phyloP scores from a whole-genome alignment of 495 filamentous ascomycete species.

The Elaphomyces granulatus region DNA sequence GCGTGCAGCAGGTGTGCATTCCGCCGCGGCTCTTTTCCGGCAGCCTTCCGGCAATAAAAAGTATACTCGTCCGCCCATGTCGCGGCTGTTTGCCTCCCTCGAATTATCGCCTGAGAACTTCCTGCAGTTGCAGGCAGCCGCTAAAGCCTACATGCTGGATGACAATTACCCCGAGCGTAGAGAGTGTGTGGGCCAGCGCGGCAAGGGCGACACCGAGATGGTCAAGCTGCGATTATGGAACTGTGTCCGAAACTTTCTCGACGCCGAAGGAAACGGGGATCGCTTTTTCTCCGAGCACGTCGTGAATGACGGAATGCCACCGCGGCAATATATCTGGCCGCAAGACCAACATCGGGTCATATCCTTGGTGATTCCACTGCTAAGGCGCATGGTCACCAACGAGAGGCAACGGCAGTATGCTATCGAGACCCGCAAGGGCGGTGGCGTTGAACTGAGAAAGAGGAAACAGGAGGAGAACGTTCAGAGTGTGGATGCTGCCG shows the following conservation, averaged over 20 bases:
- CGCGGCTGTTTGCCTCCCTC: slow-evolving; percentile 43
- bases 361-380: slow-evolving; percentile 39
- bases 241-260: slow-evolving; percentile 44
- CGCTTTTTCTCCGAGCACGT: slow-evolving; percentile 40
- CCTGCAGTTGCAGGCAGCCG: slow-evolving; percentile 42
- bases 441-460: slow-evolving; percentile 26
- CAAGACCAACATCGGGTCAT: slow-evolving; percentile 42
- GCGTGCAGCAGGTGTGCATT: slow-evolving; percentile 39
- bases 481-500: slow-evolving; percentile 16
- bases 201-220: slow-evolving; percentile 45
- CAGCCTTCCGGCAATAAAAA: slow-evolving; percentile 40
- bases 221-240: slow-evolving; percentile 46
- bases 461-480: slow-evolving; percentile 30
- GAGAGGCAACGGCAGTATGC: slow-evolving; percentile 49
- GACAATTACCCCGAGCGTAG: slow-evolving; percentile 39
- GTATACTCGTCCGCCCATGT: slow-evolving; percentile 47
- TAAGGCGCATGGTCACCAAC: slow-evolving; percentile 51
- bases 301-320: slow-evolving; percentile 27
- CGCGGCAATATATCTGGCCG: slow-evolving; percentile 40
- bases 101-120: slow-evolving; percentile 44
- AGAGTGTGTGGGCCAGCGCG: slow-evolving; percentile 45
- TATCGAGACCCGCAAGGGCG: slow-evolving; percentile 41
- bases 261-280: slow-evolving; percentile 39
- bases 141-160: slow-evolving; percentile 48
- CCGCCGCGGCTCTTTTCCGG: slow-evolving; percentile 44